These are phyloP conservation scores for Didymella pomorum DNA, from an alignment of 2,329 filamentous ascomycete genomes.

Conservation along the genomic window DNA sequence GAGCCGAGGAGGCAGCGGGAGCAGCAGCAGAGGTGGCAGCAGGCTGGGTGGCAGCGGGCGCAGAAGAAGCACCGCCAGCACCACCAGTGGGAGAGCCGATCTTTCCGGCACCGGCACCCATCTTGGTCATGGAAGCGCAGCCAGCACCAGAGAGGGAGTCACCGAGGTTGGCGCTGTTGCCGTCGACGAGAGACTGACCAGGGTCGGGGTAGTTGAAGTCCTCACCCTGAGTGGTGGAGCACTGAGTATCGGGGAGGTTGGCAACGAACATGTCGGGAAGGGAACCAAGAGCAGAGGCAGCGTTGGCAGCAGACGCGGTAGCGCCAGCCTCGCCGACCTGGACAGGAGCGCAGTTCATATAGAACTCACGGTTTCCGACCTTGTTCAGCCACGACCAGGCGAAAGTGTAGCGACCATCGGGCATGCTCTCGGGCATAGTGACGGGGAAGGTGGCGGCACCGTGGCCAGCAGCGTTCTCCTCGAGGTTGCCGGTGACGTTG, in stretches of 20 bases:
- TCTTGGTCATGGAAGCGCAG: slow-evolving; percentile 36
- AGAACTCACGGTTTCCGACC: slow-evolving; percentile 92
- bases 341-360: slow-evolving; percentile 93
- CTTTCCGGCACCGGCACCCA: slow-evolving; percentile 43
- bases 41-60: slow-evolving; percentile 13
- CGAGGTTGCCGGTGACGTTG: slow-evolving; percentile 56
- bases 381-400: slow-evolving; percentile 97
- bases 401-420: slow-evolving; percentile 77
- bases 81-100: slow-evolving; percentile 36
- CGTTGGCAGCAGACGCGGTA: slow-evolving; percentile 29
- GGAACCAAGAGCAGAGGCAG: slow-evolving; percentile 53
- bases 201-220: slow-evolving; percentile 75
- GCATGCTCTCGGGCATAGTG: slow-evolving; percentile 73
- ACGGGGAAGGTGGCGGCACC: slow-evolving; percentile 75
- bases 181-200: slow-evolving; percentile 60
- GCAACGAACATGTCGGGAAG: slow-evolving; percentile 80
- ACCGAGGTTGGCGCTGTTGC: slow-evolving; percentile 40
- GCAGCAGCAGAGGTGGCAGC: slow-evolving; percentile 16
- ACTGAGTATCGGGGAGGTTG: slow-evolving; percentile 68
- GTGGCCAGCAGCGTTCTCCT: slow-evolving; percentile 24
- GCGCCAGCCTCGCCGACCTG: slow-evolving; percentile 64
- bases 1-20: slow-evolving; percentile 8
- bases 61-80: slow-evolving; percentile 12
- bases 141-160: slow-evolving; percentile 43
- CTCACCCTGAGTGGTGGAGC: slow-evolving; percentile 59